Conservation (phyloP, 192 early-diverging fungal species). For the Dimargaris cristalligena region DNA sequence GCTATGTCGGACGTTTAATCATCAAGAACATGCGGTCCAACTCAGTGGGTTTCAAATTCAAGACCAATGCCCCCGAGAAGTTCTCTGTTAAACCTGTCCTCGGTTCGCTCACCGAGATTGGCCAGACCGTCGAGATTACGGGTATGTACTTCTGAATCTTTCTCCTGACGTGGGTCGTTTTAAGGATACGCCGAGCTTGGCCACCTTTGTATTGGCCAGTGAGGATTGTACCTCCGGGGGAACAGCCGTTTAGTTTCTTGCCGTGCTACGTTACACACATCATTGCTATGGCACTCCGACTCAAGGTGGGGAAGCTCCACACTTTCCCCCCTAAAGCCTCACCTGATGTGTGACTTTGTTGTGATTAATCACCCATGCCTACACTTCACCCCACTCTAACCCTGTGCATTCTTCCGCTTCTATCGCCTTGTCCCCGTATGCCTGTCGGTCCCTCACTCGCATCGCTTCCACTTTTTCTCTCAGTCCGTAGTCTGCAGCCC, state of each 20-base stretch:
- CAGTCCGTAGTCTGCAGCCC: constrained; percentile 21
- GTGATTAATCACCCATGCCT: too few relatives aligned
- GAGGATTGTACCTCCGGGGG: too few relatives aligned
- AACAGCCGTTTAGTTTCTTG: too few relatives aligned
- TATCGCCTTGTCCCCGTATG: neutral
- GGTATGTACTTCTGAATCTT: too few relatives aligned
- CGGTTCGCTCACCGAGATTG: constrained; percentile 24
- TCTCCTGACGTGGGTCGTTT: too few relatives aligned
- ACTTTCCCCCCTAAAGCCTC: too few relatives aligned
- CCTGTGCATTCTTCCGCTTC: neutral
- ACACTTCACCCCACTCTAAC: neutral
- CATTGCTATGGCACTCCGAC: too few relatives aligned
- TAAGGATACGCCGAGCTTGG: too few relatives aligned
- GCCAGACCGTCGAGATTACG: constrained; percentile 27
- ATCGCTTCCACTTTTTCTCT: neutral
- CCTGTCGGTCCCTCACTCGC: neutral
- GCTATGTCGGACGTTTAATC: constrained; percentile 28
- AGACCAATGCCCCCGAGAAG: constrained; percentile 39
- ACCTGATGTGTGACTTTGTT: too few relatives aligned
- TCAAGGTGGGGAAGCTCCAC: too few relatives aligned
- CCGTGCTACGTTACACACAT: too few relatives aligned
- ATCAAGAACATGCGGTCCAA: constrained; percentile 25
- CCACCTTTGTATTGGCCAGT: too few relatives aligned
- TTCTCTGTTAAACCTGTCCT: constrained; percentile 37
- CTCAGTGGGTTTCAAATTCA: constrained; percentile 37